These are phyloP conservation scores for Panaeolus papilionaceus DNA, from an alignment of 768 basidiomycete genomes.

Conservation along the genomic window DNA sequence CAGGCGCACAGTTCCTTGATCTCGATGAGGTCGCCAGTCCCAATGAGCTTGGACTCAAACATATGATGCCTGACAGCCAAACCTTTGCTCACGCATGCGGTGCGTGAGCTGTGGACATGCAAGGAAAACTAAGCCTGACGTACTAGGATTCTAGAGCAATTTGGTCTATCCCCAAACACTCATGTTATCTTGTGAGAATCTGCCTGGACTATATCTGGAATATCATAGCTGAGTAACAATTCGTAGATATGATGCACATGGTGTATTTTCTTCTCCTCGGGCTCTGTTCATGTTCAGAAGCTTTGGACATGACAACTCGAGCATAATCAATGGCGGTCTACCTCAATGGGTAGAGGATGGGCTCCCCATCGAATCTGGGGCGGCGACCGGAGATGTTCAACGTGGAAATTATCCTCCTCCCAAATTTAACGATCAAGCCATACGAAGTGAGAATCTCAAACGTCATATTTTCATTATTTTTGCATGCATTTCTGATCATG, in stretches of 20 bases:
- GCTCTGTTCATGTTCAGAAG: constrained; percentile 94
- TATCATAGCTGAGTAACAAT: neutral
- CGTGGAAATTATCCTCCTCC: constrained; percentile 58
- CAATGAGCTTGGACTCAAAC: constrained; percentile 83
- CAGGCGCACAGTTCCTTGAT: constrained; percentile 76
- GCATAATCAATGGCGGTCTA: constrained; percentile 92
- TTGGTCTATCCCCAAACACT: constrained; percentile 75
- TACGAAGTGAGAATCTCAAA: constrained; percentile 52
- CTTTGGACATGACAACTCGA: constrained; percentile 87
- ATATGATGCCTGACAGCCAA: constrained; percentile 87
- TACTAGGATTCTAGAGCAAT: constrained; percentile 45
- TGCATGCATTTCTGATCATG: neutral
- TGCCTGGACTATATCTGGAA: neutral
- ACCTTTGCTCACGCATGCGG: constrained; percentile 83
- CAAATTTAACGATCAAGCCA: constrained; percentile 50
- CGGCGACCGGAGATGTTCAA: constrained; percentile 28
- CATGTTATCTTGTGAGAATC: constrained; percentile 81
- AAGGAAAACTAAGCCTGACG: neutral
- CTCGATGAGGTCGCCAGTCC: constrained; percentile 79
- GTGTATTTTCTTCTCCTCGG: constrained; percentile 91
- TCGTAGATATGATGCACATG: constrained; percentile 84
- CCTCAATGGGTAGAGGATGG: constrained; percentile 81
- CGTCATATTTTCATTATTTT: neutral
- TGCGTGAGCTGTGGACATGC: constrained; percentile 42
- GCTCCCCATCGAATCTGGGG: constrained; percentile 52